These are phyloP conservation scores for Coelastrella sp. DNA, from an alignment of 139 green algal species.

Conservation along the genomic window DNA sequence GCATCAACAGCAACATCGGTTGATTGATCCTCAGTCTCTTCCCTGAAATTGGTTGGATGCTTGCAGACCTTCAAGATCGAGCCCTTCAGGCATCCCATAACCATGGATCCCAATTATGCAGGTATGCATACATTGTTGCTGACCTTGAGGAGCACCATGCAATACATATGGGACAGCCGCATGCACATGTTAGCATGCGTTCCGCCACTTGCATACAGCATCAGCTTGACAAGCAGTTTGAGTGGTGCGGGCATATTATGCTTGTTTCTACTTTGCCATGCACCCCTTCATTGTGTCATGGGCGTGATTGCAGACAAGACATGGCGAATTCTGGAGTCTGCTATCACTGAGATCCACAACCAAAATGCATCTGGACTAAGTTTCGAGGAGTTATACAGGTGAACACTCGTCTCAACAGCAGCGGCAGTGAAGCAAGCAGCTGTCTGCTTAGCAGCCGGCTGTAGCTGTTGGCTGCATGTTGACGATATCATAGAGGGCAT, in stretches of 20 bases:
- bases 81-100: conserved; percentile 82
- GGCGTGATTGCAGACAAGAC: conserved; percentile 90
- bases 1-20: background rate
- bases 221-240: no score
- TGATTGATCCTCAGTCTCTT: background rate
- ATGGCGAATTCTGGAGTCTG: conserved; percentile 94
- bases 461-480: background rate
- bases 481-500: no score
- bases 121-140: conserved; percentile 64
- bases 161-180: background rate
- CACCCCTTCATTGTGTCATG: no score
- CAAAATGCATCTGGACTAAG: conserved; percentile 95
- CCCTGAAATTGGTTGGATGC: no score
- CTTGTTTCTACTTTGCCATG: no score
- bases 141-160: no score
- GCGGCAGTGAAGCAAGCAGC: no score
- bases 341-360: conserved; percentile 97
- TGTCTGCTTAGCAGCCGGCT: no score
- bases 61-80: conserved; percentile 50
- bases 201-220: background rate
- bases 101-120: conserved; percentile 91
- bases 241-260: no score
- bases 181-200: background rate
- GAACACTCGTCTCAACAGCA: no score
- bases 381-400: conserved; percentile 99